Evolutionary conservation across 2,329 filamentous ascomycete genomes (phyloP).

Genomic region (Keithomyces neogunnii): DNA sequence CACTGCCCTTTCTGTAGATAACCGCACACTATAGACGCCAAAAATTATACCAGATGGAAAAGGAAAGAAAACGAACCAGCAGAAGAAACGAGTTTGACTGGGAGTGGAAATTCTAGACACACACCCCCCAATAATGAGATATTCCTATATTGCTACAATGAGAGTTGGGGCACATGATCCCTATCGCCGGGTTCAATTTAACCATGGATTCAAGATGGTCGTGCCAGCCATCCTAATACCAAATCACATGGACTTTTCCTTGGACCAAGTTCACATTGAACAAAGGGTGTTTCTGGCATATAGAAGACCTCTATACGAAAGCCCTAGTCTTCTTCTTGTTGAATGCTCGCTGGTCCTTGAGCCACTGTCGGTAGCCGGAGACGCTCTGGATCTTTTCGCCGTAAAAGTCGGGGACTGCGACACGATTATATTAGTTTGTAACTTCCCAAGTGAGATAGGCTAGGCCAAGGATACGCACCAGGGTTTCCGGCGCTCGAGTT

Average conservation of each 20-base stretch:
- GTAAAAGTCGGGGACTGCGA: slow-evolving; percentile 82
- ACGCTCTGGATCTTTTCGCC: slow-evolving; percentile 97
- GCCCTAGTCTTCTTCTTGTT: slow-evolving; percentile 82
- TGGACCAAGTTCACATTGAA: slow-evolving; percentile 1
- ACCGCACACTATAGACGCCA: neutral
- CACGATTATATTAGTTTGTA: slow-evolving; percentile 11
- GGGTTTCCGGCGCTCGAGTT: slow-evolving; percentile 87
- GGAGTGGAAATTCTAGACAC: neutral
- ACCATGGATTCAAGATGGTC: neutral
- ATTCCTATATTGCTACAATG: slow-evolving; percentile 8
- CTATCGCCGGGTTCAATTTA: neutral
- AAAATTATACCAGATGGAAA: neutral
- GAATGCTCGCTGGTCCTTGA: slow-evolving; percentile 96
- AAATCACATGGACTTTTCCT: slow-evolving; percentile 1
- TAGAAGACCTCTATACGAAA: slow-evolving; percentile 39
- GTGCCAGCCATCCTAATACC: neutral
- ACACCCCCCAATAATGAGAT: neutral
- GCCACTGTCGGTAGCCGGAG: slow-evolving; percentile 82
- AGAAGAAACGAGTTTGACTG: too few species aligned
- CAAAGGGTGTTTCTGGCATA: slow-evolving; percentile 2
- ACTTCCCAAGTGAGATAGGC: neutral
- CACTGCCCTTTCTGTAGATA: slow-evolving; percentile 41
- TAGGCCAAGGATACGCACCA: slow-evolving; percentile 28
- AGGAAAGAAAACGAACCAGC: neutral
- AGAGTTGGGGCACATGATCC: slow-evolving; percentile 2